A percentile compares a stretch with the other conserved stretches of the same genome.
These are phyloP conservation scores for Chlorella sp. DNA, from an alignment of 139 green algal species.

Conservation along the genomic window DNA sequence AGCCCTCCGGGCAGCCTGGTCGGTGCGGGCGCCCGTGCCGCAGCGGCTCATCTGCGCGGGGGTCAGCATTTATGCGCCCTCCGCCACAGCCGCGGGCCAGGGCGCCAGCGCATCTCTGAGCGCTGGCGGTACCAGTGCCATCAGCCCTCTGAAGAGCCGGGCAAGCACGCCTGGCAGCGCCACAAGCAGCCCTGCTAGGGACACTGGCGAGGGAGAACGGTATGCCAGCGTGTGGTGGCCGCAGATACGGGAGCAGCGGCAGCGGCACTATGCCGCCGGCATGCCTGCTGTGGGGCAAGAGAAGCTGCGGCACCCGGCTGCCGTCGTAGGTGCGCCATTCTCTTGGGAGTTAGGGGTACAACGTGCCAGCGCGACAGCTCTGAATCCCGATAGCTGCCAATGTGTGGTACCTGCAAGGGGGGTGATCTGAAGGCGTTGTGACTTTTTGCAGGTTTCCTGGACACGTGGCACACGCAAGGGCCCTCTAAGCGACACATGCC, in stretches of 20 bases:
- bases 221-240: constrained; percentile 45
- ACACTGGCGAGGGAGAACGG: not conserved
- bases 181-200: not conserved
- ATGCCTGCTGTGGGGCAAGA: constrained; percentile 27
- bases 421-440: too few relatives aligned
- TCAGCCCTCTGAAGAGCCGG: not conserved
- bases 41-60: constrained; percentile 37
- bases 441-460: too few relatives aligned
- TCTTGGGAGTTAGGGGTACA: not conserved
- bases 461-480: too few relatives aligned
- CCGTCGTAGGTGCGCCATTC: constrained; percentile 2
- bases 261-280: constrained; percentile 11
- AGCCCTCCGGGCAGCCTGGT: constrained; percentile 19
- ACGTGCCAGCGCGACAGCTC: too few relatives aligned
- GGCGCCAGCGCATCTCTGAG: not conserved
- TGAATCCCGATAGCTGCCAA: too few relatives aligned
- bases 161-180: not conserved
- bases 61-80: constrained; percentile 10
- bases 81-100: constrained; percentile 21
- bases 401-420: too few relatives aligned
- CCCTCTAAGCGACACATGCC: too few relatives aligned
- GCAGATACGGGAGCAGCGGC: constrained; percentile 9
- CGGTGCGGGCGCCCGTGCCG: not conserved
- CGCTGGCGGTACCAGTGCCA: not conserved
- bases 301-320: constrained; percentile 36